Base-by-base conservation (phyloP, 495 filamentous ascomycete genomes). In the Lasiosphaeris hirsuta region DNA sequence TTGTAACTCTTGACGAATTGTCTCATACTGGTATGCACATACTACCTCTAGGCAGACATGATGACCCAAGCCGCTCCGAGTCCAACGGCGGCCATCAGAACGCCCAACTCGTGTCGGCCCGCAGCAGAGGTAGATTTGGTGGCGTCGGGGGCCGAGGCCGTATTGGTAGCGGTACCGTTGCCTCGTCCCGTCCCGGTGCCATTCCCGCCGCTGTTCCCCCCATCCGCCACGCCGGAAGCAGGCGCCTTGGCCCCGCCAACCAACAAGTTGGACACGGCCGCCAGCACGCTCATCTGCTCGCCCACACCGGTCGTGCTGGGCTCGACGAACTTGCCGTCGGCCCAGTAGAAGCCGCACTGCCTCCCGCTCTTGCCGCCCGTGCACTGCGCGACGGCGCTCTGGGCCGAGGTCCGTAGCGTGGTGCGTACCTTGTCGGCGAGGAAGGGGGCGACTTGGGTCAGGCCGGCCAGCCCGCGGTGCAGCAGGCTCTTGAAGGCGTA, bases 401-500 rank as follows among this genome's bases (percentile, higher is more conserved):
- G 58, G 0, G 86, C 84, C 10, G 87, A 88, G 3, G 81, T 75
- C 5, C 69, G 72, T 8, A 94, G 75, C 23, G 81, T 74, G 4
- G 79, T 76, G 73, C 86, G 81, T 59, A 95, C 78, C 36, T 63
- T 68, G 23, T 76, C 76, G 39, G 70, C 71, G 3, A 79, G 84
- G 67, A 80, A 86, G 0, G 90, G 88, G 0, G 84, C 87, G 47
- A 90, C 67, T 59, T 88, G 81, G 9, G 85, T 84, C 13, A 81
- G 78, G 4, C 76, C 70, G 10, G 82, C 85, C 69, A 94, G 80
- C 85, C 87, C 92, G 30, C 90, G 86, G 14, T 87, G 75, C 14
- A 90, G 74, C 73, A 90, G 90, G 36, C 87, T 86, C 69, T 92
- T 93, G 81, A 90, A 92, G 17, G 83, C 85, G 23, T 75, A 76